Evolutionary conservation across 2,329 filamentous ascomycete genomes (phyloP).

Genomic region (Furcasterigmium furcatum): DNA sequence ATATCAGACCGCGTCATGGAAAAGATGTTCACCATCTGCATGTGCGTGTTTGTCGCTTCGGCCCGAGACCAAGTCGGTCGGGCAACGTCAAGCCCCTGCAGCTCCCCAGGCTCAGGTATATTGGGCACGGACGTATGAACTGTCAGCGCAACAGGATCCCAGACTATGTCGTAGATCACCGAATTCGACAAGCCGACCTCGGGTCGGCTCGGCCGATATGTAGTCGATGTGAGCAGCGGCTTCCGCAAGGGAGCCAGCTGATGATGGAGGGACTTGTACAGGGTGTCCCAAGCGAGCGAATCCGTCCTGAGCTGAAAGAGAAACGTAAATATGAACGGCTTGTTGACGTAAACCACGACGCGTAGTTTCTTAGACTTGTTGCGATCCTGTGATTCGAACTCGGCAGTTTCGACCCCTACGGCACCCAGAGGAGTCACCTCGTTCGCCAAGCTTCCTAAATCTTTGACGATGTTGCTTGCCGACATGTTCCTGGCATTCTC

Average conservation of each 20-base stretch:
- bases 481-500: constrained; percentile 21
- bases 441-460: constrained; percentile 26
- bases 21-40: constrained; percentile 59
- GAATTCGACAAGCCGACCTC: constrained; percentile 26
- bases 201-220: constrained; percentile 52
- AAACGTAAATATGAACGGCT: constrained; percentile 75
- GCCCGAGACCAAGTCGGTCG: constrained; percentile 50
- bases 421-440: constrained; percentile 8
- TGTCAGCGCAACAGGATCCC: constrained; percentile 54
- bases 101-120: constrained; percentile 41
- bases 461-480: constrained; percentile 41
- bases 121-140: constrained; percentile 64
- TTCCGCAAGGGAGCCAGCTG: constrained; percentile 59
- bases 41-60: constrained; percentile 64
- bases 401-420: constrained; percentile 11
- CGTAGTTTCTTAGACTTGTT: constrained; percentile 57
- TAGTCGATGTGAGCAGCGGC: constrained; percentile 52
- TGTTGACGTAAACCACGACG: constrained; percentile 69
- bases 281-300: constrained; percentile 49
- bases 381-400: constrained; percentile 44
- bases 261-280: constrained; percentile 58
- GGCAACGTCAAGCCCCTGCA: background rate
- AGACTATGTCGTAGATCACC: constrained; percentile 60
- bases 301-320: constrained; percentile 63
- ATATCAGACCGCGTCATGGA: constrained; percentile 37